Evolutionary conservation across 2,329 filamentous ascomycete genomes (phyloP), one percentile per base, ranked within the genome.

Genomic region (Aspergillus neoniger): DNA sequence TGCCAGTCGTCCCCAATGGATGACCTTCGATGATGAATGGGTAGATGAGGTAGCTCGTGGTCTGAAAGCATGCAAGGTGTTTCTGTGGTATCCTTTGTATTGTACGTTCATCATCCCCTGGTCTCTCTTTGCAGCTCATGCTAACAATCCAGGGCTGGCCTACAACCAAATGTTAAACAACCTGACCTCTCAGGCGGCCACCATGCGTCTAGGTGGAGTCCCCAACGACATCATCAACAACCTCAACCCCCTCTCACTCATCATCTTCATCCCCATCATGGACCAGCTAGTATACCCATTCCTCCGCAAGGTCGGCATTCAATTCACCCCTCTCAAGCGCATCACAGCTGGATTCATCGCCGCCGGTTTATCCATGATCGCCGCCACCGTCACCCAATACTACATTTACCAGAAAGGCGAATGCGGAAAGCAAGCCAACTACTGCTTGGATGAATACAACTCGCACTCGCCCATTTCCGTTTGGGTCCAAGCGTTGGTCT

Each of bases 11-110:
- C 72, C 72, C 1, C n/a, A n/a, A 5, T 74, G 72, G 72, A 92
- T 93, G 88, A 90, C 87, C 0, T 92, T 92, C 67, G 90, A 94
- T 63, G 91, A 94, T 67, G 85, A 86, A 55, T 94, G 90, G 90
- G 90, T 94, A 36, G 90, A 92, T 71, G 89, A 93, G 72, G 86
- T 92, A 52, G 82, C 82, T 55, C 88, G 90, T 76, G 90, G 89
- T 63, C 79, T 90, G 59, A 81, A 84, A 67, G 88, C 88, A 59
- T 91, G 88, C 79, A 82, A 85, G 65, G 89, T 91, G 36, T 93
- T 91, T 75, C 77, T 84, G 63, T 84, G 82, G 75, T 85, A 79
- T 58, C 81, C 81, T n/a, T 74, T 83, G 9, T 84, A 78, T 69
- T 80, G 77, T 77, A 63, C 50, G 70, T 65, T 28, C 12, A 36